Base-by-base conservation (phyloP, 2,329 filamentous ascomycete genomes). In the Xylariaceae sp. region DNA sequence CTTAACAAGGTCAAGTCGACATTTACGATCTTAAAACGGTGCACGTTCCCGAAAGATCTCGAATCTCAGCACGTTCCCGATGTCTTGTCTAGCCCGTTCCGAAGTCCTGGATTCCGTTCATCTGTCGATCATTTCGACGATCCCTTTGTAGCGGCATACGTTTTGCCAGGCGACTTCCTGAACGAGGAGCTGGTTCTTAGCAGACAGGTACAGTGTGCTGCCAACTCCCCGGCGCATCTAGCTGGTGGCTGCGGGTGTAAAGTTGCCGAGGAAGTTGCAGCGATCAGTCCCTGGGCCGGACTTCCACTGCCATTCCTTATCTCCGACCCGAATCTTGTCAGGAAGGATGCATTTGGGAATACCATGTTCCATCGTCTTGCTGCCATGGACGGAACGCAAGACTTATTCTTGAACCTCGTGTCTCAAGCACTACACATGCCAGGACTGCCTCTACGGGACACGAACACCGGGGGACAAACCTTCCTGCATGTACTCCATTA, bases 81-180 rank as follows among this genome's bases (percentile, higher is more conserved):
- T 44, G 60, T 56, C n/a, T 17, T 53, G n/a, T 30, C 57, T 4
- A 17, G 41, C 39, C 44, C 48, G 9, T 61, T 54, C 51, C 55
- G 48, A 53, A 39, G 48, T 34, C 51, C 30, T 9, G 58, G 55
- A 1, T 39, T 59, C 41, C 51, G 55, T 10, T 52, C 58, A 37
- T 10, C 23, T 4, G 15, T 34, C 8, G 37, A 57, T 5, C 47
- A 30, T 18, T 30, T 66, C 64, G 7, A 74, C 70, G 73, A 61
- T 69, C 11, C 66, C 13, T 55, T 34, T 30, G 63, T 58, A n/a
- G 66, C 68, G 11, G 57, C 62, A 4, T 73, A 73, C 53, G 72
- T 76, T 3, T 65, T 83, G 3, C 78, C 82, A 0, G 80, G 81
- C 17, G 80, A 83, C 63, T 80, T 81, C 44, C 69, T 84, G 5